phyloP scores from a whole-genome alignment of 2,329 filamentous ascomycete species.

The Ceratocystis destructans region DNA sequence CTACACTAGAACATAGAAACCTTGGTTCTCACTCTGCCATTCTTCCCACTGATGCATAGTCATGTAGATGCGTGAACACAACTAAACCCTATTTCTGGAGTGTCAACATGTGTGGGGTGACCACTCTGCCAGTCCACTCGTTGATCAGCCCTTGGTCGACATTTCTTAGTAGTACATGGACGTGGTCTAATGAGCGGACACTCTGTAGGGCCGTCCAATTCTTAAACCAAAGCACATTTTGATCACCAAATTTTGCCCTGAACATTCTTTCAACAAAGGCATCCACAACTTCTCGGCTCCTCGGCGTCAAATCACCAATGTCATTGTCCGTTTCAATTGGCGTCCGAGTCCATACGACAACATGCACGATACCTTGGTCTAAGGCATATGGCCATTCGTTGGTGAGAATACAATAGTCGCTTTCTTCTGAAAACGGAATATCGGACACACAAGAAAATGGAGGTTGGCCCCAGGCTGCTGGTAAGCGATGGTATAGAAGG shows the following conservation, averaged over 20 bases:
- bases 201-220: conserved; percentile 86
- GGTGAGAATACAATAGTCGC: conserved; percentile 55
- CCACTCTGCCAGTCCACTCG: conserved; percentile 33
- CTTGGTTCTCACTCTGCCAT: background rate
- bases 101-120: conserved; percentile 11
- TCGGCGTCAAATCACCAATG: conserved; percentile 58
- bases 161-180: conserved; percentile 59
- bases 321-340: conserved; percentile 55
- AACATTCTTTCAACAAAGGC: conserved; percentile 61
- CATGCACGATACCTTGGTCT: conserved; percentile 51
- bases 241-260: conserved; percentile 38
- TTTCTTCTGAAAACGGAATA: conserved; percentile 38
- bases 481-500: conserved; percentile 58
- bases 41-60: background rate
- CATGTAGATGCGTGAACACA: conserved; percentile 4
- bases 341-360: conserved; percentile 88
- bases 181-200: conserved; percentile 74
- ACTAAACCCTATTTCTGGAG: background rate
- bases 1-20: background rate
- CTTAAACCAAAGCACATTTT: conserved; percentile 74
- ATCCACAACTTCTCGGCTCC: conserved; percentile 50
- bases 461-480: conserved; percentile 47
- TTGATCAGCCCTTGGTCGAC: conserved; percentile 38
- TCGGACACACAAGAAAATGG: conserved; percentile 40
- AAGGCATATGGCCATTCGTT: conserved; percentile 95